phyloP scores from a whole-genome alignment of 805 yeast species.

The Torulaspora franciscae region DNA sequence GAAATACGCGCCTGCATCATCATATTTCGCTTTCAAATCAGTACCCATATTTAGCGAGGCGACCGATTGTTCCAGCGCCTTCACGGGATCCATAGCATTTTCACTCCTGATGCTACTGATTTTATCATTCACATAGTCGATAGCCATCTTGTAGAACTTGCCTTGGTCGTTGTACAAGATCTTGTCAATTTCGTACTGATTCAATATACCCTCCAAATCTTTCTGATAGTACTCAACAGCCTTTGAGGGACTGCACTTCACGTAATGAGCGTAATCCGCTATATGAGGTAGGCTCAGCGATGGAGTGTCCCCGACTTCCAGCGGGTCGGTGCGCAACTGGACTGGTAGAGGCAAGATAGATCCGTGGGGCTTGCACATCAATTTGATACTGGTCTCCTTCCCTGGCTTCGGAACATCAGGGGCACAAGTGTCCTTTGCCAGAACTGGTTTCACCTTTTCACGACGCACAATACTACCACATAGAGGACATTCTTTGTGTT shows the following conservation, averaged over 20 bases:
- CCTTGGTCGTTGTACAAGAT: conserved; percentile 58
- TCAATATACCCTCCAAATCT: conserved; percentile 53
- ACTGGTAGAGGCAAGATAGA: conserved; percentile 48
- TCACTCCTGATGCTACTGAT: conserved; percentile 39
- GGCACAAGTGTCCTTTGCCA: conserved; percentile 46
- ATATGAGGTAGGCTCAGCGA: conserved; percentile 42
- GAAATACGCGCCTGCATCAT: conserved; percentile 49
- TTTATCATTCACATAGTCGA: conserved; percentile 47
- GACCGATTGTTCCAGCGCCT: conserved; percentile 9
- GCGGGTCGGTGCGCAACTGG: conserved; percentile 40
- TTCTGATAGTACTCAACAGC: conserved; percentile 48
- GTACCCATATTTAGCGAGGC: conserved; percentile 4
- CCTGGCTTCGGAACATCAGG: conserved; percentile 56
- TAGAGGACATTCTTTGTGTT: conserved; percentile 71
- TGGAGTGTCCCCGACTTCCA: conserved; percentile 48
- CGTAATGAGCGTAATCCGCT: conserved; percentile 56
- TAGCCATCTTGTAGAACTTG: conserved; percentile 49
- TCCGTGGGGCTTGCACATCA: conserved; percentile 54
- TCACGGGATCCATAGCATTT: conserved; percentile 14
- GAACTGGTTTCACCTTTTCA: conserved; percentile 62
- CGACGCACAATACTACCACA: conserved; percentile 57
- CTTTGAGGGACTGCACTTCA: conserved; percentile 59
- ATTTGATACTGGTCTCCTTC: conserved; percentile 51
- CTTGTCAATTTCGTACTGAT: conserved; percentile 53
- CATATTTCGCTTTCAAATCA: conserved; percentile 22